These are phyloP conservation scores for Penicillium cosmopolitanum DNA, from an alignment of 495 filamentous ascomycete genomes.

Conservation along the genomic window DNA sequence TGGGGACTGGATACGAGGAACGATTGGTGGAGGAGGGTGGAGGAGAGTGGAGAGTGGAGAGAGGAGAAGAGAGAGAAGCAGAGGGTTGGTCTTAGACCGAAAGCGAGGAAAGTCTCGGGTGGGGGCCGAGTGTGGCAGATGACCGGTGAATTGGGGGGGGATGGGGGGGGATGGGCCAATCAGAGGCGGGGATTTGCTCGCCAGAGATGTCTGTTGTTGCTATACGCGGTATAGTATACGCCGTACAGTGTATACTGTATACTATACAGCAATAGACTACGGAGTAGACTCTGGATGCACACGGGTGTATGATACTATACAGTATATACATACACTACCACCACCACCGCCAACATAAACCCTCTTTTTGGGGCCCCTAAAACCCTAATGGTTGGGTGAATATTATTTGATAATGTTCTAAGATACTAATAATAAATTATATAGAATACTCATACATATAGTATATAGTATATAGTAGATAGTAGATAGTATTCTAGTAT, in stretches of 20 bases:
- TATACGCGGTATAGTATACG: not conserved
- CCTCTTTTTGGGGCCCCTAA: too few species aligned
- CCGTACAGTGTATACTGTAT: not conserved
- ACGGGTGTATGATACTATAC: not conserved
- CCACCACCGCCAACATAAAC: too few species aligned
- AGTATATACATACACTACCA: too few species aligned
- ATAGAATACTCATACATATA: too few species aligned
- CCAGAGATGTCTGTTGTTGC: not conserved
- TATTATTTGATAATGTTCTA: too few species aligned
- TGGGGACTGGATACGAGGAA: not conserved
- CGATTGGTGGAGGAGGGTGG: not conserved
- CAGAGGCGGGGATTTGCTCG: not conserved
- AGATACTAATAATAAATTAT: too few species aligned
- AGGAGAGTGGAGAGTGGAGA: too few species aligned
- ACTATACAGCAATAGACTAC: not conserved
- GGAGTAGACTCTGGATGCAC: not conserved
- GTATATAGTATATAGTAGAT: too few species aligned
- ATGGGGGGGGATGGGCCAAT: not conserved
- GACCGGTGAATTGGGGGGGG: not conserved
- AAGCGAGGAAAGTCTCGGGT: not conserved
- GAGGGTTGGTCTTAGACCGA: not conserved
- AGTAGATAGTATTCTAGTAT: not conserved
- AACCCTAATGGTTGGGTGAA: too few species aligned
- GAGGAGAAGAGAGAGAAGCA: too few species aligned
- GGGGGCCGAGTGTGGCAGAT: not conserved